A percentile compares a stretch with the other conserved stretches of the same genome.
phyloP scores from a whole-genome alignment of 1,139 yeast genomes.

The Nadsonia starkeyi-henricii region DNA sequence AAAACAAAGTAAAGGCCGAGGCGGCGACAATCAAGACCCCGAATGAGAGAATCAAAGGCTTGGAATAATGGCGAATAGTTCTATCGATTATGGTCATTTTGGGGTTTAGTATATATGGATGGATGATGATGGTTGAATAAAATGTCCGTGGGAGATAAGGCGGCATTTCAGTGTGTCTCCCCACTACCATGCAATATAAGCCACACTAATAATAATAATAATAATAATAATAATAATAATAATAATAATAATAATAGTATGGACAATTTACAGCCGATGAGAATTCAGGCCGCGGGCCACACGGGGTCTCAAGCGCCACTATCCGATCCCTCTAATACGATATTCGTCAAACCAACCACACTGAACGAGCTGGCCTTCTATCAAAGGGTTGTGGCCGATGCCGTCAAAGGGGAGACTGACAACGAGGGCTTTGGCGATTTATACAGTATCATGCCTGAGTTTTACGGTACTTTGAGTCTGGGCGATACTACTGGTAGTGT shows the following conservation, averaged over 20 bases:
- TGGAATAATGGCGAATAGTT: slow-evolving; percentile 10
- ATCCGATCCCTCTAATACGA: slow-evolving; percentile 37
- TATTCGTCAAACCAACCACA: slow-evolving; percentile 58
- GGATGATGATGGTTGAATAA: no score
- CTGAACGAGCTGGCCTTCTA: slow-evolving; percentile 67
- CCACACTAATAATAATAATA: no score
- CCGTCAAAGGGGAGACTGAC: no score
- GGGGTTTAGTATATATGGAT: not conserved
- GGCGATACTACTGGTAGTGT: not conserved
- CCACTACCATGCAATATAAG: no score
- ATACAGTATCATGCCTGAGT: slow-evolving; percentile 23
- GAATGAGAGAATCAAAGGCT: slow-evolving; percentile 15
- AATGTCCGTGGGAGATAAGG: no score
- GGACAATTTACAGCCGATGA: slow-evolving; percentile 2
- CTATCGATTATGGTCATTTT: slow-evolving; percentile 13
- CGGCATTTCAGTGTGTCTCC: no score
- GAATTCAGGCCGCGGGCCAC: slow-evolving; percentile 79
- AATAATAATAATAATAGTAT: no score
- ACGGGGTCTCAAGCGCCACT: slow-evolving; percentile 48
- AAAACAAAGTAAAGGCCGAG: slow-evolving; percentile 13
- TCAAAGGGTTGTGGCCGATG: slow-evolving; percentile 16
- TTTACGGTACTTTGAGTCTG: slow-evolving; percentile 25
- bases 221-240: no score
- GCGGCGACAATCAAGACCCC: slow-evolving; percentile 17
- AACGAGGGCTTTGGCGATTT: no score